Base-by-base conservation (phyloP, 805 yeast genomes). In the Teunomyces cretensis region DNA sequence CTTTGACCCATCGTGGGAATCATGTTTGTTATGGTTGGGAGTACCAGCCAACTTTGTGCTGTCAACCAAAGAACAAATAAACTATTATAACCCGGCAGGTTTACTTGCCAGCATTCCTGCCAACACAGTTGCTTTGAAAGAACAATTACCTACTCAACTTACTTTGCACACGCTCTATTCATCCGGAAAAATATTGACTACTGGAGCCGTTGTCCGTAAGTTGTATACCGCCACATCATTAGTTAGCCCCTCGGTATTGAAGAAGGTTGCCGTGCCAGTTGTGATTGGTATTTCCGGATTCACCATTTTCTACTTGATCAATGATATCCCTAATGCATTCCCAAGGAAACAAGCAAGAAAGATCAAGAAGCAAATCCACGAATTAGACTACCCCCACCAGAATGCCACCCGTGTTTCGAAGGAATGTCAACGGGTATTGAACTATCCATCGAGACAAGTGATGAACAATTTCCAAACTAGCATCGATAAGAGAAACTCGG, bases 251-350 rank as follows among this genome's bases (percentile, higher is more conserved):
- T 63, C 57, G 49, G 70, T 62, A 51, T 45, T 80, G 19, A 73
- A 67, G 46, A 72, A 70, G 36, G 60, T 84, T n/a, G 74, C 78
- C 0, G 61, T 78, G 0, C 91, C 95, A 0, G 39, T 80, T 0
- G 47, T 76, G 0, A 52, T 81, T 2, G 72, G 80, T 7, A 75
- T 77, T 1, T 67, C 79, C 4, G 75, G 80, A 1, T 70, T 80
- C 11, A 74, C 85, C 0, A 67, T 78, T 0, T 79, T 81, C 33
- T 89, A 87, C 56, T 61, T 90, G 46, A 68, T 89, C 14, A 72
- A 75, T 47, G 98, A 94, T 62, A 80, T 95, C 11, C 97, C 97
- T 2, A 80, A 85, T 55, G 96, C 97, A 0, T 81, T 88, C 55
- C 95, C 96, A 14, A 74, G 89, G 52, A 90, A 90, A 46, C 76